These are phyloP conservation scores for Enterospora canceri DNA, from an alignment of 371 early-diverging fungal genomes.

Conservation along the genomic window DNA sequence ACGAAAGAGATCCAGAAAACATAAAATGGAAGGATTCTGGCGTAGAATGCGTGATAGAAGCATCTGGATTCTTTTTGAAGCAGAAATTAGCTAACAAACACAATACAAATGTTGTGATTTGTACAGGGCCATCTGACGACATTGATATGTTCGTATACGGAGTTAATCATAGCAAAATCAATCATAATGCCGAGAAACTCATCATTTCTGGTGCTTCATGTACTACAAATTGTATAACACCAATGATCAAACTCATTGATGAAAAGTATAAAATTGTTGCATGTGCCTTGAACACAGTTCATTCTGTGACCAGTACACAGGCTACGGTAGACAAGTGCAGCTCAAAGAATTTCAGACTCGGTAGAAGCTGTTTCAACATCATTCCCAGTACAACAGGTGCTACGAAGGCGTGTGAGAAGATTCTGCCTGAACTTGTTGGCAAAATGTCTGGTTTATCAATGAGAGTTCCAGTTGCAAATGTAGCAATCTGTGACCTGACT, in stretches of 20 bases:
- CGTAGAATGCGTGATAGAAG: constrained; percentile 86
- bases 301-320: constrained; percentile 93
- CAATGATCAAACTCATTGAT: constrained; percentile 87
- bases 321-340: constrained; percentile 93
- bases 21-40: constrained; percentile 76
- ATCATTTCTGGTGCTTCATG: constrained; percentile 95
- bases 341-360: constrained; percentile 79
- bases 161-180: constrained; percentile 81
- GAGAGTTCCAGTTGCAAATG: constrained; percentile 89
- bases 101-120: constrained; percentile 84
- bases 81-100: constrained; percentile 72
- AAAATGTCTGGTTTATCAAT: constrained; percentile 62
- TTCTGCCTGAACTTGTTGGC: constrained; percentile 81
- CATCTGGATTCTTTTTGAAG: constrained; percentile 90
- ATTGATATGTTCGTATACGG: constrained; percentile 65
- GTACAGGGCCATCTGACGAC: constrained; percentile 83
- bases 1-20: constrained; percentile 63
- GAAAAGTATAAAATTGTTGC: constrained; percentile 73
- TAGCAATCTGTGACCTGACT: constrained; percentile 92
- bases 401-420: constrained; percentile 94
- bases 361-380: constrained; percentile 92
- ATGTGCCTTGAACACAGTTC: constrained; percentile 87
- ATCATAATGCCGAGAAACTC: constrained; percentile 59
- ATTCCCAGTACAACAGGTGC: constrained; percentile 98
- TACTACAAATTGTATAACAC: constrained; percentile 98